Evolutionary conservation across 768 basidiomycete genomes (phyloP).

Genomic region (Trametes meyenii): DNA sequence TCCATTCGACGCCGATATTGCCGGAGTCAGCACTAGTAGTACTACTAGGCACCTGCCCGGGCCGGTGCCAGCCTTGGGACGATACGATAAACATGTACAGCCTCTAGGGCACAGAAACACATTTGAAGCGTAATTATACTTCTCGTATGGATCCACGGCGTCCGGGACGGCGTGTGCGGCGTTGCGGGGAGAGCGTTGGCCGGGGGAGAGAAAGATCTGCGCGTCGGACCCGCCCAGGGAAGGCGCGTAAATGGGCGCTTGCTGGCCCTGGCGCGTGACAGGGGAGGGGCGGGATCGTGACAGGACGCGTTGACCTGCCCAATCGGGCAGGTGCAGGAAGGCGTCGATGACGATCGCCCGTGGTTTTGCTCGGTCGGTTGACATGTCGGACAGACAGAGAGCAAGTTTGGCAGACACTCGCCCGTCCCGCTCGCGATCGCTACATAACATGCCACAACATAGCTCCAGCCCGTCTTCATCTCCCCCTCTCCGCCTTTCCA

Average conservation of each 20-base stretch:
- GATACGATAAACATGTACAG: no score
- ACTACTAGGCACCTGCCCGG: no score
- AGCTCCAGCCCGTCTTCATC: background rate
- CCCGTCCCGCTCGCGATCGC: slow-evolving; percentile 5
- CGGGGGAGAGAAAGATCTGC: background rate
- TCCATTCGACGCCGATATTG: no score
- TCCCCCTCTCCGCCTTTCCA: background rate
- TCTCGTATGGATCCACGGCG: background rate
- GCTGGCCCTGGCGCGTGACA: slow-evolving; percentile 7
- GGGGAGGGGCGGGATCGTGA: slow-evolving; percentile 17
- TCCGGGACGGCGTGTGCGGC: background rate
- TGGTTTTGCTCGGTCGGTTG: background rate
- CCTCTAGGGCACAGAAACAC: no score
- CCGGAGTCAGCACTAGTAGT: no score
- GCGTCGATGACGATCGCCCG: slow-evolving; percentile 1
- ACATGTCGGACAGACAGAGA: background rate
- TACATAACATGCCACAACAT: slow-evolving; percentile 6
- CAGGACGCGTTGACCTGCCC: slow-evolving; percentile 6
- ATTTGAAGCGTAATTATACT: no score
- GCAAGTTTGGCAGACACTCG: background rate
- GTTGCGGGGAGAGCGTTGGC: background rate
- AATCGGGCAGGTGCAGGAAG: slow-evolving; percentile 10
- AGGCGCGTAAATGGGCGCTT: slow-evolving; percentile 5
- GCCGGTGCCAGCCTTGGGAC: no score
- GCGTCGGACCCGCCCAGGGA: slow-evolving; percentile 11